Percentiles rank a stretch among this genome's conserved stretches.
phyloP scores from a whole-genome alignment of 2,329 filamentous ascomycete species.

The Parastagonospora avenae region DNA sequence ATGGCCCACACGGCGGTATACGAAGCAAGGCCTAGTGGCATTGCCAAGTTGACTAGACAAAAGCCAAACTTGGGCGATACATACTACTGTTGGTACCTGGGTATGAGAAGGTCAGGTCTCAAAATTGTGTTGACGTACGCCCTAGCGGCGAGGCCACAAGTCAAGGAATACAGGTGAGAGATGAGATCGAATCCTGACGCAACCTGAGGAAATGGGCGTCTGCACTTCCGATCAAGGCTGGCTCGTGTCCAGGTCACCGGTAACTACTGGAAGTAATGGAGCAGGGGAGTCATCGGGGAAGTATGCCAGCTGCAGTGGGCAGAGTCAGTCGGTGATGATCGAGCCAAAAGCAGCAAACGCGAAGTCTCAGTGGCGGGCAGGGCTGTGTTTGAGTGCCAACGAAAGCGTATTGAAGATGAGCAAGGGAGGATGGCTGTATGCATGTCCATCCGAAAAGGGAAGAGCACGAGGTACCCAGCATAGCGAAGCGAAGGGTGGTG shows the following conservation, averaged over 20 bases:
- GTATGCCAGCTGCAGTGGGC: background rate
- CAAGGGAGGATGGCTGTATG: constrained; percentile 18
- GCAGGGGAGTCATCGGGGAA: constrained; percentile 3
- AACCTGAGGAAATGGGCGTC: constrained; percentile 15
- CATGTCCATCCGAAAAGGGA: constrained; percentile 10
- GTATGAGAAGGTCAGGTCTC: too few species aligned
- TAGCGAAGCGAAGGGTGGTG: constrained; percentile 4
- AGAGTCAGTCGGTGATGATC: constrained; percentile 20
- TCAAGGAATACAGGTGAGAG: constrained; percentile 3
- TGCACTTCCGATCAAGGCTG: constrained; percentile 18
- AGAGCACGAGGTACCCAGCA: constrained; percentile 1
- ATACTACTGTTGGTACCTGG: too few species aligned
- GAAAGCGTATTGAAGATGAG: constrained; percentile 11
- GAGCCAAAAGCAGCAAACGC: background rate
- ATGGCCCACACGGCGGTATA: too few species aligned
- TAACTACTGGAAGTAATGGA: constrained; percentile 14
- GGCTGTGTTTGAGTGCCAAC: constrained; percentile 11
- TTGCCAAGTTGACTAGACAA: too few species aligned
- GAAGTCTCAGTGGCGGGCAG: constrained; percentile 18
- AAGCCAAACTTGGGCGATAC: too few species aligned
- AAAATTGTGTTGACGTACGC: too few species aligned
- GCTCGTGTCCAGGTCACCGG: constrained; percentile 10
- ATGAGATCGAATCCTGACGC: background rate
- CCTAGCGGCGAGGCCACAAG: background rate
- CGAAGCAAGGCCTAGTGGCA: too few species aligned